These are phyloP conservation scores for Ustilago shanxiensis DNA, from an alignment of 1,284 basidiomycete genomes.

Conservation along the genomic window DNA sequence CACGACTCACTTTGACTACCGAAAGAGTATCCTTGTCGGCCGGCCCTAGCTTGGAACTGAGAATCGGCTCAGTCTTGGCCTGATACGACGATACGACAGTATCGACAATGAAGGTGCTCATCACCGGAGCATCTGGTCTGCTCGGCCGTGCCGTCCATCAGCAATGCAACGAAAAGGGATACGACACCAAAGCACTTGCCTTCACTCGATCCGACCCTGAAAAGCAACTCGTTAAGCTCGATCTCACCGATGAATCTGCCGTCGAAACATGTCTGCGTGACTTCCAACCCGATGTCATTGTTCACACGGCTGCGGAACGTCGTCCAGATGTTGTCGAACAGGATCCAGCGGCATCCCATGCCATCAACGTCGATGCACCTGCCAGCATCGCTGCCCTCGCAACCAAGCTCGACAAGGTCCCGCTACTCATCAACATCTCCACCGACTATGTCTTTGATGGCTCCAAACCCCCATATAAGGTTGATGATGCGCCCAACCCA, in stretches of 20 bases:
- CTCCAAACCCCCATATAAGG: conserved; percentile 72
- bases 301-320: conserved; percentile 74
- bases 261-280: conserved; percentile 70
- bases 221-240: conserved; percentile 70
- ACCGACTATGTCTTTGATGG: conserved; percentile 71
- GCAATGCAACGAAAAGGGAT: conserved; percentile 36
- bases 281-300: conserved; percentile 71
- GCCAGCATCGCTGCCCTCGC: conserved; percentile 65
- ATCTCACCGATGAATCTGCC: conserved; percentile 71
- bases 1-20: background rate
- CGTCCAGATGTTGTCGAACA: conserved; percentile 68
- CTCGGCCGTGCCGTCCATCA: conserved; percentile 72
- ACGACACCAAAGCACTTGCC: conserved; percentile 66
- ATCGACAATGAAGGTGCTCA: conserved; percentile 68
- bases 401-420: conserved; percentile 55
- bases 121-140: conserved; percentile 73
- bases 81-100: background rate
- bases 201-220: conserved; percentile 71
- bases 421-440: conserved; percentile 72
- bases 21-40: background rate
- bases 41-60: background rate
- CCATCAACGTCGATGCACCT: conserved; percentile 73
- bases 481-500: conserved; percentile 71
- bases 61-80: background rate
- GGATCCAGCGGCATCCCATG: conserved; percentile 72